Evolutionary conservation across 2,329 filamentous ascomycete genomes (phyloP), one percentile per base, ranked within the genome.

Genomic region (Trichothecium sympodiale): DNA sequence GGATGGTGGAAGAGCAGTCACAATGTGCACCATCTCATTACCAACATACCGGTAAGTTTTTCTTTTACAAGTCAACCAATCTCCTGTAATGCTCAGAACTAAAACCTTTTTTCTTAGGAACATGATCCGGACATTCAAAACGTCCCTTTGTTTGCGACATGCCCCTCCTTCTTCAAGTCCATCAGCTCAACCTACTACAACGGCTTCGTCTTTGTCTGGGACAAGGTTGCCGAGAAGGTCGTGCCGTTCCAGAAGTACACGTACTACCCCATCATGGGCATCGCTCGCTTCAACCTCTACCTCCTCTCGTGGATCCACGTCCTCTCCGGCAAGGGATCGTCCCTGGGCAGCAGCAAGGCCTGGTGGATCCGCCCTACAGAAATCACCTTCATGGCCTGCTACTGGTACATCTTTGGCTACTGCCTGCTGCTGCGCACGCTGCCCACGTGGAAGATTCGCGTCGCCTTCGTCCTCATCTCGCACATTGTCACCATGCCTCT

Each of bases 251-350:
- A 84, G 51, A 60, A 71, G 36, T 81, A 73, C 56, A 72, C 75
- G 0, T 84, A 83, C 60, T 83, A 83, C 51, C 74, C 77, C 2
- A 55, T 80, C 48, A 74, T 84, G 61, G 64, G 62, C 40, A 62
- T 83, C 37, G 80, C 77, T 3, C 77, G 80, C 41, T 83, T 84
- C 69, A 83, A 83, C 51, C 68, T 84, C 2, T 83, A 83, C 54
- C 56, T 76, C 14, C 65, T 83, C 9, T 78, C 74, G 4, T 81
- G 76, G 76, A 57, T 69, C 13, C 77, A 81, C 50, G 68, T 83
- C 8, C 55, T 82, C 20, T 67, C 68, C 5, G 60, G 61, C 27
- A 62, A 64, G 49, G 72, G 70, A 0, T 67, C 71, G 0, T 63
- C 61, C 25, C 77, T 77, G 38, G 74, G 72, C 34, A 58, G 52